Evolutionary conservation across 345 rosid genomes (phyloP).

Genomic region (Aegle marmelos): DNA sequence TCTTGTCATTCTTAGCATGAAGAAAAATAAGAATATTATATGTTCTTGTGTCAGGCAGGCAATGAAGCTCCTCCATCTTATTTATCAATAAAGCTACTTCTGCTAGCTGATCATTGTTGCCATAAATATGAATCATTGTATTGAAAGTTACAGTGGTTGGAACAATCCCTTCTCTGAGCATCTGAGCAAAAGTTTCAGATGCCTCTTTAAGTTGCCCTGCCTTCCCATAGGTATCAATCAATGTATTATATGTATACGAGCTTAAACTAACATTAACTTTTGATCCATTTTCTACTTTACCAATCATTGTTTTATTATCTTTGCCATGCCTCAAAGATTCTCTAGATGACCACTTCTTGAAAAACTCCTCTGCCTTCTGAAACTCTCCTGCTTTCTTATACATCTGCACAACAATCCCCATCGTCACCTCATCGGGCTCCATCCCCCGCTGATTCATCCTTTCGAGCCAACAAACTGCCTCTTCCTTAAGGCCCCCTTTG

Average conservation of each 20-base stretch:
- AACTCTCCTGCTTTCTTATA: slow-evolving; percentile 80
- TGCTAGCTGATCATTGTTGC: slow-evolving; percentile 60
- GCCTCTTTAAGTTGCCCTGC: slow-evolving; percentile 76
- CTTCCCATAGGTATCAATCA: slow-evolving; percentile 88
- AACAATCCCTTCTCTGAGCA: slow-evolving; percentile 67
- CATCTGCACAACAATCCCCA: slow-evolving; percentile 79
- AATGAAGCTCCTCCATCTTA: slow-evolving; percentile 70
- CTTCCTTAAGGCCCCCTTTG: slow-evolving; percentile 66
- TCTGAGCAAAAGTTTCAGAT: slow-evolving; percentile 52
- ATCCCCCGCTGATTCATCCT: slow-evolving; percentile 71
- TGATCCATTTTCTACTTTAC: slow-evolving; percentile 14
- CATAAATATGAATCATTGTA: slow-evolving; percentile 79
- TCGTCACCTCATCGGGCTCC: slow-evolving; percentile 83
- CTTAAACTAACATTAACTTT: slow-evolving; percentile 42
- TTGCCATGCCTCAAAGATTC: slow-evolving; percentile 34
- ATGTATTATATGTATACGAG: slow-evolving; percentile 67
- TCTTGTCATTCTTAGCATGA: slow-evolving; percentile 61
- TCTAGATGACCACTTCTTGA: slow-evolving; percentile 64
- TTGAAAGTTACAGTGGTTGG: slow-evolving; percentile 89
- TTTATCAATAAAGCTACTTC: slow-evolving; percentile 64
- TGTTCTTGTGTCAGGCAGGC: slow-evolving; percentile 79
- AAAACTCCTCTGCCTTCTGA: slow-evolving; percentile 71
- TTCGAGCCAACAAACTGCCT: slow-evolving; percentile 69
- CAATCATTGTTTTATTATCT: slow-evolving; percentile 2
- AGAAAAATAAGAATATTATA: slow-evolving; percentile 81